Base-by-base conservation (phyloP, 2,329 filamentous ascomycete species). In the Passalora sequoiae region DNA sequence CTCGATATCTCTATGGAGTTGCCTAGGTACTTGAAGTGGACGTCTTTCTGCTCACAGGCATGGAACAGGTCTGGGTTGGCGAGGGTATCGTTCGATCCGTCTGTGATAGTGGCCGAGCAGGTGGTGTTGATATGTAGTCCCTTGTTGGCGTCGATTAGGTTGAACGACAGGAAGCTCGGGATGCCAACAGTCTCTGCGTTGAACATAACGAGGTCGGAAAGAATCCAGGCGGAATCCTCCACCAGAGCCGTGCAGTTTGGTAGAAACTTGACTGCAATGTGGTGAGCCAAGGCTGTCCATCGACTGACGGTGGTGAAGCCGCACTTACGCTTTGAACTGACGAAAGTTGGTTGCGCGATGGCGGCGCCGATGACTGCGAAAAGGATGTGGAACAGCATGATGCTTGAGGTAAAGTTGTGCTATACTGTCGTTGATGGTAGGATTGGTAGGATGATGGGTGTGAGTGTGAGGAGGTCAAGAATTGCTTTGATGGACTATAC, bases 131-230 rank as follows among this genome's bases (percentile, higher is more conserved):
- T 32, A 28, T 53, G 44, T 22, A 61, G 50, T 7, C 57, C 57
- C 4, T 32, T 35, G 47, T 61, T 61, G 40, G 43, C 40, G 46
- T 61, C 59, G 17, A 44, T 27, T 39, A 62, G 55, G 40, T 53
- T 25, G 49, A 62, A 59, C 36, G 43, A 8, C 37, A 61, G 41
- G 50, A 43, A 49, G 40, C 30, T 49, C 24, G 41, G 39, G 16
- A 19, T 27, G 35, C 35, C 28, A 22, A 16, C 19, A 17, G 44
- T 25, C 30, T 43, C 37, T 25, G 46, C 32, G 7, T 50, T 40
- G 44, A 59, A 56, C 41, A 43, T 42, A 19, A 43, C 27, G 37
- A 61, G 16, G 42, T 55, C 49, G 27, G 38, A 35, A 47, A 61
- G 47, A 29, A 54, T 44, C 15, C 33, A 36, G 33, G 21, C 33